These are phyloP conservation scores for Periconia digitata DNA, from an alignment of 2,329 filamentous ascomycete species.

Conservation along the genomic window DNA sequence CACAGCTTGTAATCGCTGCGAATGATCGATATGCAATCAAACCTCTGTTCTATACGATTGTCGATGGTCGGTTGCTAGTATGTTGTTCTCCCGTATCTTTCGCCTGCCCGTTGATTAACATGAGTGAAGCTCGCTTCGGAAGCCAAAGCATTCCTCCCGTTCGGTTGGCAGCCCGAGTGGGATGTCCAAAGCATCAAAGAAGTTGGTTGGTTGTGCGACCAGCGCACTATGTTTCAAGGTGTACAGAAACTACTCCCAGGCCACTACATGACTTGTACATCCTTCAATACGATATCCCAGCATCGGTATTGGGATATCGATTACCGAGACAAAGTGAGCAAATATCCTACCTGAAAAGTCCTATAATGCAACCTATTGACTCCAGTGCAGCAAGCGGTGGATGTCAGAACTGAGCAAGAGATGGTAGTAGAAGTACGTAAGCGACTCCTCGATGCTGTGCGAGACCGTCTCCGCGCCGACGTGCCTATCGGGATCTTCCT, in stretches of 20 bases:
- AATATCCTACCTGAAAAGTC: background rate
- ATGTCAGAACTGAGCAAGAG: slow-evolving; percentile 52
- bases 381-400: slow-evolving; percentile 27
- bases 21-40: slow-evolving; percentile 62
- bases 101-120: too few relatives aligned
- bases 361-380: background rate
- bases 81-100: too few relatives aligned
- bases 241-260: slow-evolving; percentile 44
- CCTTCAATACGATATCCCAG: slow-evolving; percentile 42
- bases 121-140: slow-evolving; percentile 46
- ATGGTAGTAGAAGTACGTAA: slow-evolving; percentile 55
- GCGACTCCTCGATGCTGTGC: slow-evolving; percentile 54
- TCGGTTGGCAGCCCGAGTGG: slow-evolving; percentile 58
- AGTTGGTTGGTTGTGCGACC: slow-evolving; percentile 48
- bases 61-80: slow-evolving; percentile 47
- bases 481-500: slow-evolving; percentile 61
- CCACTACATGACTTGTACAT: slow-evolving; percentile 25
- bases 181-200: slow-evolving; percentile 51
- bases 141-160: slow-evolving; percentile 55
- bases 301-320: slow-evolving; percentile 57
- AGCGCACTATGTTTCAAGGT: slow-evolving; percentile 54
- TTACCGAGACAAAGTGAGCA: slow-evolving; percentile 56
- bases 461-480: slow-evolving; percentile 58
- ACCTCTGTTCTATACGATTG: slow-evolving; percentile 55
- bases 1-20: slow-evolving; percentile 47